Evolutionary conservation across 176 grass and related monocot species (phyloP), one percentile per base, ranked within the genome.

Genomic region (Bolboschoenus planiculmis): DNA sequence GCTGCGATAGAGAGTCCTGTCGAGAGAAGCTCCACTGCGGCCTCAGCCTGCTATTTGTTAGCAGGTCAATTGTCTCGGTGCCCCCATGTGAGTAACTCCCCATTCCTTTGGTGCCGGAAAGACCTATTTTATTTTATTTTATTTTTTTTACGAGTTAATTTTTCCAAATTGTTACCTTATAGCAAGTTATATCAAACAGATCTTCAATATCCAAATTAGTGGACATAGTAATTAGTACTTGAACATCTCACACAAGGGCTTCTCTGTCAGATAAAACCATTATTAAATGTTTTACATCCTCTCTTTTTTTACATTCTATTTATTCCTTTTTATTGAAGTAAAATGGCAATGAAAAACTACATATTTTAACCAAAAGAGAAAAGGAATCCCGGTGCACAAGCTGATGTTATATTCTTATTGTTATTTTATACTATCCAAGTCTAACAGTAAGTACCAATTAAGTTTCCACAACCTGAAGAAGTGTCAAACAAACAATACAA

Each of bases 21-120:
- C 86, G 81, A 7, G 86, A 88, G 58, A 88, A 88, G 59, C 81
- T 88, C 86, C 86, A 88, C 39, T 88, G 86, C 18, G 86, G 54
- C 56, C 42, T 88, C 59, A 88, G 18, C 81, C 81, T 83, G 74
- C 81, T 84, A 64, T 53, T 79, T 78, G 79, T 62, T 16, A 87
- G 40, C 46, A 56, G 11, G 33, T 83, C 68, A 1, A 83, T 55
- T 20, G 8, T 40, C 13, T 78, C 70, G 27, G 67, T 83, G 18
- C 27, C 24, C n/a, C 50, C 33, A 13, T 78, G 86, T 9, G 86
- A 53, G 51, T 87, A 87, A 40, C 18, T 66, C n/a, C 35, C 40
- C n/a, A 65, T 56, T 26, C 48, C 57, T 67, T 54, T 70, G 1
- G 86, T 35, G 20, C 59, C 37, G 81, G 83, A 85, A 81, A 81